These are phyloP conservation scores for Lachnellula cervina DNA, from an alignment of 2,329 filamentous ascomycete genomes.

Conservation along the genomic window DNA sequence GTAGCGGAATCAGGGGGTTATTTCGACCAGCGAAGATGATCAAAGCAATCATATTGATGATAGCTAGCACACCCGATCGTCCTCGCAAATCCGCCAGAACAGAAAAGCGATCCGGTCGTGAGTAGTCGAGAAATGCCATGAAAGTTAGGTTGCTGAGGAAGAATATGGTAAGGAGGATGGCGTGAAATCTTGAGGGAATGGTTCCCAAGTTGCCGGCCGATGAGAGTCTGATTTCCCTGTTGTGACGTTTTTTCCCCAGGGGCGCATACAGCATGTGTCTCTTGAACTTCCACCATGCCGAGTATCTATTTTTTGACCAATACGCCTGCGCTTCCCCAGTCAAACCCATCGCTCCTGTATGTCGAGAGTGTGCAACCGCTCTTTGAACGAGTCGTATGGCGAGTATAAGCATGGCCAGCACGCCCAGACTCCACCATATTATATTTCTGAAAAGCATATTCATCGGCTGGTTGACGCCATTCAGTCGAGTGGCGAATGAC, in stretches of 20 bases:
- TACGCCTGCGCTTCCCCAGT: conserved; percentile 50
- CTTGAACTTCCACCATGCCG: conserved; percentile 55
- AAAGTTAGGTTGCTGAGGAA: conserved; percentile 57
- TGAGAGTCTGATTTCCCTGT: conserved; percentile 60
- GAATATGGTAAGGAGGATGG: conserved; percentile 52
- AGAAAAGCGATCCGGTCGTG: conserved; percentile 52
- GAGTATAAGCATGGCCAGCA: conserved; percentile 50
- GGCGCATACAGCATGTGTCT: conserved; percentile 60
- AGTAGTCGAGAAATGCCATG: conserved; percentile 58
- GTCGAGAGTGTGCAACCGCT: conserved; percentile 51
- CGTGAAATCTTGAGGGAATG: conserved; percentile 60
- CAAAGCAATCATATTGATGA: conserved; percentile 88
- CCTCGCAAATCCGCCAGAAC: conserved; percentile 80
- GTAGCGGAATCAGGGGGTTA: conserved; percentile 78
- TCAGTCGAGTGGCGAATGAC: conserved; percentile 51
- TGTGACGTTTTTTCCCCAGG: conserved; percentile 60
- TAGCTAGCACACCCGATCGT: conserved; percentile 74
- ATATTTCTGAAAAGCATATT: conserved; percentile 54
- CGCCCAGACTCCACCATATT: conserved; percentile 58
- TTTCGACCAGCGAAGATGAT: conserved; percentile 87
- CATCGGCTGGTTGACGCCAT: conserved; percentile 54
- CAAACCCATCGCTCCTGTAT: conserved; percentile 53
- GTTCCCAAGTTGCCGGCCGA: conserved; percentile 57
- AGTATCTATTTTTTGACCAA: conserved; percentile 52
- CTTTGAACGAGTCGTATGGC: conserved; percentile 50